Base-by-base conservation (phyloP, 495 filamentous ascomycete genomes). In the Aspergillus kassunensis region DNA sequence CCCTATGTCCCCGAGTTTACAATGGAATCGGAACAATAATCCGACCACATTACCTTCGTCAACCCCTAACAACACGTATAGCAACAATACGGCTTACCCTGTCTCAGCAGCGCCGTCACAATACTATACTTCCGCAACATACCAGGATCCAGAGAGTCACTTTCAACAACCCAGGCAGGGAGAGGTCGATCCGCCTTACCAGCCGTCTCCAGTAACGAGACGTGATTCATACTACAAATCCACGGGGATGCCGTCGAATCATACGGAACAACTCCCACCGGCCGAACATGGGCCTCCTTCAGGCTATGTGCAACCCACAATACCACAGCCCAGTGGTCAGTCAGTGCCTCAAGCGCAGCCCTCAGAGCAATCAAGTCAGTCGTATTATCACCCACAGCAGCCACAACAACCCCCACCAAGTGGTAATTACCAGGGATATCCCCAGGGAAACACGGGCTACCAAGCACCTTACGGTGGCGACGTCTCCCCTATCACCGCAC, bases 401-500 rank as follows among this genome's bases (percentile, higher is more conserved):
- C 70, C 42, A 13, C 47, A 50, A 36, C 72, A 80, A 29, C 70
- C 74, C 18, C 76, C 75, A 64, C 79, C 72, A 46, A 51, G 69
- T 13, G 62, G 73, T 0, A 50, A 55, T 23, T 56, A 72, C 6
- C 67, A 76, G 8, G 76, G 45, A 21, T 74, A 75, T 48, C 60
- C 71, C 15, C 60, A 53, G 30, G 64, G 63, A 34, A 43, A 49
- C 3, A 58, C 56, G 2, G 62, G 59, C 47, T 63, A 83, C 49
- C 65, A 62, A 16, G 57, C 67, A 3, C 75, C 83, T 9, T 89
- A 87, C 57, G 74, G 72, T 3, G 44, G 43, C 19, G 53, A 60
- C 19, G 57, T 54, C 4, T 55, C 57, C 30, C 55, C 57, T 12
- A 33, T 52, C 80, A 84, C 56, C 66, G 81, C 33, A 85, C 90